Evolutionary conservation across 805 yeast genomes (phyloP), one percentile per base, ranked within the genome.

Genomic region (Pichia deserticola): DNA sequence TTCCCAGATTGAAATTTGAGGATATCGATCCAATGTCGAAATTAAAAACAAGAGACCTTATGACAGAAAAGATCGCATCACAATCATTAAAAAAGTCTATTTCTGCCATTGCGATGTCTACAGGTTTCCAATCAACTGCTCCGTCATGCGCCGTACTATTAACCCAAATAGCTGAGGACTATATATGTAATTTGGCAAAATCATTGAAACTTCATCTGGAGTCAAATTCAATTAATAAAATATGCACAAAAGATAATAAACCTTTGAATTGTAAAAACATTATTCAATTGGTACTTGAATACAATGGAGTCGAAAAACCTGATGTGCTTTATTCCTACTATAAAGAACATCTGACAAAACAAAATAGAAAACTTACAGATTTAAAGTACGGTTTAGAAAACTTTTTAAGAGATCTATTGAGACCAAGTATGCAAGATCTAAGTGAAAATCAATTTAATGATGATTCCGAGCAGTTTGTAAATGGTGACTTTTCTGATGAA

Each of bases 401-500:
- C 37, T 86, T 89, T 62, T 71, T 93, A 58, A 86, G 84, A 52
- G 95, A 86, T 32, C 69, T 90, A 51, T 72, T 93, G 49, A 76
- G 97, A 50, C 99, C 99, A 1, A 79, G 82, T 5, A 70, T 78
- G 50, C 85, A 82, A 58, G 89, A 84, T 52, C 51, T 71, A 8
- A 82, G 77, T 46, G 98, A 90, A 60, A 76, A 78, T 48, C 85
- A 81, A 55, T 93, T 93, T 65, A 81, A 72, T 37, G 99, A 95
- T 62, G 87, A 89, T 60, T 85, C 96, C 59, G 97, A 93, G 55
- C 96, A 92, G 65, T 93, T 90, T 63, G 68, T 92, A 56, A 86
- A 93, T 33, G 99, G 99, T 51, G 97, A 90, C 60, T 93, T 93
- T 64, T 85, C 97, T 1, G 84, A 79, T 58, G 97, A 90, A 53